A percentile compares a stretch with the other conserved stretches of the same genome.
These are phyloP conservation scores for Peniophora sp. DNA, from an alignment of 1,284 basidiomycete genomes.

Conservation along the genomic window DNA sequence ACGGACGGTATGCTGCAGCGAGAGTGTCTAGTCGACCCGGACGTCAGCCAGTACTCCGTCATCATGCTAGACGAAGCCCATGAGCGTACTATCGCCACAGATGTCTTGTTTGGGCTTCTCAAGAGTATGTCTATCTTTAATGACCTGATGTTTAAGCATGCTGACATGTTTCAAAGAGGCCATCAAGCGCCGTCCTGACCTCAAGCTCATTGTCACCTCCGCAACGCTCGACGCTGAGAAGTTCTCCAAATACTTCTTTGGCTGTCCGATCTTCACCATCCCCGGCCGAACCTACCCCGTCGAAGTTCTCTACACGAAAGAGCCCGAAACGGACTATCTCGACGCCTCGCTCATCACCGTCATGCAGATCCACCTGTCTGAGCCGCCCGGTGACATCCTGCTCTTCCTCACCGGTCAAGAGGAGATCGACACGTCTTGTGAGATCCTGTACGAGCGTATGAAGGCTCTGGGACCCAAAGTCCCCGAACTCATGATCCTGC, in stretches of 20 bases:
- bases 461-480: conserved; percentile 96
- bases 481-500: conserved; percentile 92
- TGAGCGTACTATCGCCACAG: conserved; percentile 96
- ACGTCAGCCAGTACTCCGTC: conserved; percentile 88
- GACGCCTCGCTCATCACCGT: conserved; percentile 98
- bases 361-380: conserved; percentile 98
- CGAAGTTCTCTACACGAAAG: conserved; percentile 96
- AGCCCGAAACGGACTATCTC: conserved; percentile 97
- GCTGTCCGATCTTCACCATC: conserved; percentile 99
- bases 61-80: conserved; percentile 99
- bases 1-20: conserved; percentile 99
- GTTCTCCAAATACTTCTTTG: conserved; percentile 98
- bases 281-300: conserved; percentile 98
- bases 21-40: conserved; percentile 93
- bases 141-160: conserved; percentile 1
- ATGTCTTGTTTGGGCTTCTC: conserved; percentile 93
- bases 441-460: conserved; percentile 97
- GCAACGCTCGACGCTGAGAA: conserved; percentile 99
- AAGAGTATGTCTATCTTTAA: conserved; percentile 64
- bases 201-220: conserved; percentile 97
- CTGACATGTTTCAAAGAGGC: conserved; percentile 60
- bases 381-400: conserved; percentile 93
- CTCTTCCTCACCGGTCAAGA: conserved; percentile 98
- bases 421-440: conserved; percentile 96
- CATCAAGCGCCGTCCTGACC: conserved; percentile 86